Base-by-base conservation (phyloP, 345 rosid species). In the Melaleuca quinquenervia region DNA sequence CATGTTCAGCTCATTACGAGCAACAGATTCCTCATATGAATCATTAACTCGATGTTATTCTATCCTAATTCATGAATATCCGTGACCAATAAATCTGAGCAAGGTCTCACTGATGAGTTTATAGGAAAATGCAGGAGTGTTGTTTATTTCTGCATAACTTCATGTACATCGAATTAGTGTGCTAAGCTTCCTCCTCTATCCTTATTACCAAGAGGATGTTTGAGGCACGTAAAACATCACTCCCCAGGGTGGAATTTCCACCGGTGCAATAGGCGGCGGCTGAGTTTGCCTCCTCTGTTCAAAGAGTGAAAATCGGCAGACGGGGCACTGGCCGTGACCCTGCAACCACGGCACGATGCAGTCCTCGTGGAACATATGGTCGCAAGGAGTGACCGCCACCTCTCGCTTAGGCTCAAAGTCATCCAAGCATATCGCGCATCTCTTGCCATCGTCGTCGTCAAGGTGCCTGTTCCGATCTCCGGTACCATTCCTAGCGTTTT, bases 341-440 rank as follows among this genome's bases (percentile, higher is more conserved):
- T 88, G 95, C 52, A 92, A 87, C 99, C 98, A 96, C 8, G 95
- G 95, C 82, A 94, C 91, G 44, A 96, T 95, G 82, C 98, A 95
- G 5, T 92, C 95, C 82, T 95, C 96, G 14, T 96, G 99, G 86
- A 95, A 96, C 98, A 95, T 95, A 24, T 96, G 99, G 62, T 92
- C 88, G 83, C 99, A 95, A 7, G 97, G 98, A 52, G 98, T 95
- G 15, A 93, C 27, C 94, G 89, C 92, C 76, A 95, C 98, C 82
- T 83, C 85, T 88, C 95, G 94, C 83, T 85, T 88, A 1, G 94
- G 89, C 89, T 92, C 94, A 49, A 96, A 96, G 87, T 96, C 98
- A 82, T 96, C 99, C 87, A 96, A 91, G 89, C 99, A 95, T 87
- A 96, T 88, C 0, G 91, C 89, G 75, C 99, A 95, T 45, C 92